Base-by-base conservation (phyloP, 108 stramenopile species). In the Skeletonema grethae region DNA sequence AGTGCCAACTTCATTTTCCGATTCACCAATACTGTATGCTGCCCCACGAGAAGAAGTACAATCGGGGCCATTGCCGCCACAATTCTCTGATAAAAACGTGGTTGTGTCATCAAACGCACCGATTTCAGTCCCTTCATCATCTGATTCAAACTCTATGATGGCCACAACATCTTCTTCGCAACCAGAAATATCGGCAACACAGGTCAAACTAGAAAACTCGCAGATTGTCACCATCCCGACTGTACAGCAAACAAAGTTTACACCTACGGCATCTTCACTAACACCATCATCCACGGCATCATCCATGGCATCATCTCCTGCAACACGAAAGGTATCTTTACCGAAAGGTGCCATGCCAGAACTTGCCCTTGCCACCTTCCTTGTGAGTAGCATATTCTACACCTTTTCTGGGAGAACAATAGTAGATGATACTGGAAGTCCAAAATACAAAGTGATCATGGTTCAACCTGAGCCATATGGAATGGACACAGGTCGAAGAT, bases 391-490 rank as follows among this genome's bases (percentile, higher is more conserved):
- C 22, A 1, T 53, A n/a, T 20, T 22, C 50, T 53, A 53, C 50
- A 3, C 22, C 0, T 5, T 53, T 7, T 6, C 4, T 53, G 50
- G 8, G 1, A 53, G 50, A 53, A 2, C 50, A 9, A 2, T 53
- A 22, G 7, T 24, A 22, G 22, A 53, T 22, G 50, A 53, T n/a
- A 20, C 50, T 7, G 50, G 50, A 8, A 53, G 59, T 10, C 35
- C 69, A 30, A 67, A 62, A 39, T 28, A 36, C 15, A 69, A 64
- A 39, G 38, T 76, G 4, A 68, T 76, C 29, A 69, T 76, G 75
- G 45, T 76, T 8, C 22, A 63, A 34, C 13, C 59, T 25, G 67
- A 76, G 45, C 75, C 75, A 10, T 76, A 76, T 41, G 75, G 75
- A 16, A 62, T 76, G 35, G 75, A 58, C 18, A 32, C 1, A 55